Evolutionary conservation across 768 basidiomycete genomes (phyloP), one percentile per base, ranked within the genome.

Genomic region (Lentinula detonsa): DNA sequence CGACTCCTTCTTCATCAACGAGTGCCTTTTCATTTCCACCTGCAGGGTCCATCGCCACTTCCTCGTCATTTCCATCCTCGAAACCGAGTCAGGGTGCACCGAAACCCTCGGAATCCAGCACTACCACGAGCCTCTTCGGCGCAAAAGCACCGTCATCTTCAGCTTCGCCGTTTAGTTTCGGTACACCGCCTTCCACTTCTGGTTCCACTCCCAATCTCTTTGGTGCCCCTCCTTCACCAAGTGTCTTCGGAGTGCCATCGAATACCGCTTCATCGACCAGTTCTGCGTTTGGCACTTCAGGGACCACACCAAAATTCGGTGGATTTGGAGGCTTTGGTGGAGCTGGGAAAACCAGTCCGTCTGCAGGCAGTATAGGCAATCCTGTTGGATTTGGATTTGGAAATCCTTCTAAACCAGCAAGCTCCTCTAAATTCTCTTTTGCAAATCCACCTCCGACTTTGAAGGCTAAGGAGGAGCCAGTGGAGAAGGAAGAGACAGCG

Each of bases 351-450:
- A 70, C 62, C 63, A 71, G 66, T 57, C 69, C 63, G 52, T 57
- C 64, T 56, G 59, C 64, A 13, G 84, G 84, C 57, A 83, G 77
- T 65, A 77, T 86, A 18, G 85, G 86, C 1, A 86, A 85, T 66
- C 82, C 86, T 7, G 83, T 86, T 7, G 86, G 86, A 5, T 87
- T 87, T 63, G 78, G 77, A 8, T 88, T 84, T 65, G 82, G 78
- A 13, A 75, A 69, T 66, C 71, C 76, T 40, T 67, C 72, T 18
- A 75, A 68, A 62, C 68, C 72, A 7, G 18, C 65, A 74, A 9
- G 67, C 40, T 39, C 45, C 40, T 39, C 45, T 52, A 40, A 33
- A n/a, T 37, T 57, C 49, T 28, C 43, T 50, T 57, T 46, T 37
- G 55, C 55, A 33, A 39, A 61, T 18, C 16, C 51, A 53, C 21